Base-by-base conservation (phyloP, 805 yeast genomes). In the Candida vartiovaarae region DNA sequence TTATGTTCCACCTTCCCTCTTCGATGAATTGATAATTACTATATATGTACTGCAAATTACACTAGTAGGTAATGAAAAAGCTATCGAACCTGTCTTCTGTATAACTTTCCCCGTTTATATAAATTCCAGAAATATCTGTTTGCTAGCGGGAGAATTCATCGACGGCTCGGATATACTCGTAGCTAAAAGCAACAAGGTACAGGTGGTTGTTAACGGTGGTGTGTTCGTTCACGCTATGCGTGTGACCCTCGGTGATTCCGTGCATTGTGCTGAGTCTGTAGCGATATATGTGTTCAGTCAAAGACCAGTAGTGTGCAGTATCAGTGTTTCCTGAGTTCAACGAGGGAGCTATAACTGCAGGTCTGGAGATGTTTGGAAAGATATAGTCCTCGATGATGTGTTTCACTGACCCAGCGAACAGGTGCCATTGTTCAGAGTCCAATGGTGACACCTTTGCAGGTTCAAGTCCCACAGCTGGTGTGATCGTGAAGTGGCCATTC, bases 331-430 rank as follows among this genome's bases (percentile, higher is more conserved):
- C 54, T 3, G 42, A 39, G 37, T 45, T 43, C 42, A 52, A 34
- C 32, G 39, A 44, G 1, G 45, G 46, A 3, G 49, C 42, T 27
- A 51, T 47, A 9, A 50, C 41, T 1, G 48, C 33, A 23, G 45
- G 44, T 5, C 38, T 27, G 4, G 43, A 32, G 8, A 36, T 20
- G 9, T 48, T 35, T 6, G 50, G 44, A 32, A 42, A 48, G 63
- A 73, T 43, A 54, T 53, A 57, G 38, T 79, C 80, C 58, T 81
- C 85, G 53, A 73, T 75, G 34, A 82, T 71, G 46, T 75, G 72
- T 48, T 80, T 71, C 32, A 79, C 65, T 27, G 80, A 69, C 10
- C 90, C 89, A 0, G 82, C 72, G 40, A 82, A 67, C 32, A 63
- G 53, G 20, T 66, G 63, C 84, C 85, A 82, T 2, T 64, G 64